Conservation (phyloP, 108 stramenopile species). For the Nitzschia putrida region DNA sequence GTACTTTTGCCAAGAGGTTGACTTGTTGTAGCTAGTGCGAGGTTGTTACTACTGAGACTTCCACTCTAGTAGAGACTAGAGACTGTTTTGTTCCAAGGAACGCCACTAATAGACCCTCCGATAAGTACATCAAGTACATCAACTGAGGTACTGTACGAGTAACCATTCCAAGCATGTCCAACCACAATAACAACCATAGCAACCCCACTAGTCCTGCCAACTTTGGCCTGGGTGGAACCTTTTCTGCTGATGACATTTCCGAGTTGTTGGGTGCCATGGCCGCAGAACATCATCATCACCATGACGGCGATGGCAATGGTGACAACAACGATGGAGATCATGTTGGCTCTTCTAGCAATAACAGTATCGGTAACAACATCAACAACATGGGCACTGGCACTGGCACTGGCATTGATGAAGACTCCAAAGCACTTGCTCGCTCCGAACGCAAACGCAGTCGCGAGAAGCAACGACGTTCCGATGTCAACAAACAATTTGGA, state of each 20-base stretch:
- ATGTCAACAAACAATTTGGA: slow-evolving; percentile 76
- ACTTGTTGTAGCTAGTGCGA: too few species aligned
- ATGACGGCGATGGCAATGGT: too few species aligned
- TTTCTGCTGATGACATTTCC: slow-evolving; percentile 22
- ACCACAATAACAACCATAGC: too few species aligned
- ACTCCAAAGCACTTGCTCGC: slow-evolving; percentile 48
- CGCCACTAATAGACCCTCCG: too few species aligned
- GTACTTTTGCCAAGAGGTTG: too few species aligned
- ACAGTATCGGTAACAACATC: not conserved
- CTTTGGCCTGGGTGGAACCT: slow-evolving; percentile 19
- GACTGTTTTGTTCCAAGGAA: too few species aligned
- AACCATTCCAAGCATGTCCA: too few species aligned
- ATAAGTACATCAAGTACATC: too few species aligned
- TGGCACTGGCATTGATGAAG: slow-evolving; percentile 14
- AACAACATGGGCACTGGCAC: not conserved
- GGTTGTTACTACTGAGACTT: too few species aligned
- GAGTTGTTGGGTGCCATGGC: slow-evolving; percentile 26
- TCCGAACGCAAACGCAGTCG: slow-evolving; percentile 80
- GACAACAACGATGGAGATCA: not conserved
- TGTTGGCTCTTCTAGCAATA: not conserved
- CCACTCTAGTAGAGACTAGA: too few species aligned
- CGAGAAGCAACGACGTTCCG: slow-evolving; percentile 75
- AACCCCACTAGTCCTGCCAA: slow-evolving; percentile 27
- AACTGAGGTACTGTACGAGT: too few species aligned
- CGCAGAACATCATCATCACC: slow-evolving; percentile 10